Base-by-base conservation (phyloP, 108 stramenopile genomes). In the Cafeteria roenbergensis region DNA sequence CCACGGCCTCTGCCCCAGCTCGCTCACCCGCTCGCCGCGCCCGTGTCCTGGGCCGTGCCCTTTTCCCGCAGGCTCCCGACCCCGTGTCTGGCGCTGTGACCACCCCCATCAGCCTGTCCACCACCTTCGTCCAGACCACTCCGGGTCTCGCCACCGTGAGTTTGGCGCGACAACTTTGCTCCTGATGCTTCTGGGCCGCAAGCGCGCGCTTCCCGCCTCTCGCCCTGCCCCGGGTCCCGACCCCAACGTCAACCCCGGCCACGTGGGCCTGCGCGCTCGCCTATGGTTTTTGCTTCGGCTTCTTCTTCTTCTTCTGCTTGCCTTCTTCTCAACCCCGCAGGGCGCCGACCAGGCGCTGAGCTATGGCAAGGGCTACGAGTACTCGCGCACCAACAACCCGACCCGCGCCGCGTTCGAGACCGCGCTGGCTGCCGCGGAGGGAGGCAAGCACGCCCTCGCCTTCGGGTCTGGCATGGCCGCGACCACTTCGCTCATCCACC, bases 391-490 rank as follows among this genome's bases (percentile, higher is more conserved):
- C 32, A 57, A 37, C 51, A 78, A 78, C 55, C 77, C 77, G 0
- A 74, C 77, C 27, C 64, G 77, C 8, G 58, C 32, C 35, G 66
- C 74, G 21, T 70, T 78, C 27, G 72, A 78, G 68, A 28, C 31
- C 31, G 61, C 71, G 24, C 31, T 75, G 51, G 74, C 77, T 17
- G 68, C 62, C 30, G 71, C 76, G 20, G 81, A 82, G 74, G 69
- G 57, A 3, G 78, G 74, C 17, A 76, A 78, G 69, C 56, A 73
- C 61, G 68, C 65, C 62, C 75, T 83, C 25, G 83, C 83, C 29
- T 91, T 88, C 79, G 77, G 85, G 14, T 88, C 86, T 17, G 93
- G 93, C 33, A 82, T 86, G 64, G 88, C 91, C 1, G 91, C 93
- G 17, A 87, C 85, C n/a, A 83, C 85, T 4, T 86, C 89, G 63